phyloP scores from a whole-genome alignment of 2,329 filamentous ascomycete species.

The Sarocladium brachiariae region DNA sequence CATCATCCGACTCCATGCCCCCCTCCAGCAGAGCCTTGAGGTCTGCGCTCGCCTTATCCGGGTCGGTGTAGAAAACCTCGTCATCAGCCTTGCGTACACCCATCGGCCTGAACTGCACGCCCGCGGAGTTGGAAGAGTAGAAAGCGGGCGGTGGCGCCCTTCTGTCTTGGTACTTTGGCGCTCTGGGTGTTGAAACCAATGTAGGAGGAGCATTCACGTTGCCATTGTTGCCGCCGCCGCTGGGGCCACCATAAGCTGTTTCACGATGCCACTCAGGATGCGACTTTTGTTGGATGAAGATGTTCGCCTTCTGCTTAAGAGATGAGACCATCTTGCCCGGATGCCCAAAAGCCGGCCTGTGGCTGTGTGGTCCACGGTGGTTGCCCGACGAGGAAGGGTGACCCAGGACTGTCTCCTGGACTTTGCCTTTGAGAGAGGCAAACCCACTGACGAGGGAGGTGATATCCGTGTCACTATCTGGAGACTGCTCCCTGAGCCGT shows the following conservation, averaged over 20 bases:
- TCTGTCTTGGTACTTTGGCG: conserved; percentile 40
- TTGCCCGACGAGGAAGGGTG: conserved; percentile 3
- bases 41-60: conserved; percentile 64
- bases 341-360: conserved; percentile 29
- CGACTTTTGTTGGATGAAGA: conserved; percentile 48
- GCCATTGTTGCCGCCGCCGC: not conserved
- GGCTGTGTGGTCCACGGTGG: conserved; percentile 11
- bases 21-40: conserved; percentile 78
- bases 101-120: conserved; percentile 18
- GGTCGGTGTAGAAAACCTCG: conserved; percentile 60
- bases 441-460: conserved; percentile 24
- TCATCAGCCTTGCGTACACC: conserved; percentile 22
- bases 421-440: conserved; percentile 19
- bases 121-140: conserved; percentile 38
- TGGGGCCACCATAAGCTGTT: not conserved
- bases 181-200: conserved; percentile 39
- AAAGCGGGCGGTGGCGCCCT: conserved; percentile 39
- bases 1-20: conserved; percentile 68
- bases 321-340: conserved; percentile 38
- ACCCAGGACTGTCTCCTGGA: conserved; percentile 11
- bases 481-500: conserved; percentile 17
- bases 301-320: conserved; percentile 48
- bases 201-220: conserved; percentile 31
- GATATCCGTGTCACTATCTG: conserved; percentile 26
- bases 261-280: conserved; percentile 50